phyloP scores from a whole-genome alignment of 352 stramenopile species.

The Thraustochytrium striatum region DNA sequence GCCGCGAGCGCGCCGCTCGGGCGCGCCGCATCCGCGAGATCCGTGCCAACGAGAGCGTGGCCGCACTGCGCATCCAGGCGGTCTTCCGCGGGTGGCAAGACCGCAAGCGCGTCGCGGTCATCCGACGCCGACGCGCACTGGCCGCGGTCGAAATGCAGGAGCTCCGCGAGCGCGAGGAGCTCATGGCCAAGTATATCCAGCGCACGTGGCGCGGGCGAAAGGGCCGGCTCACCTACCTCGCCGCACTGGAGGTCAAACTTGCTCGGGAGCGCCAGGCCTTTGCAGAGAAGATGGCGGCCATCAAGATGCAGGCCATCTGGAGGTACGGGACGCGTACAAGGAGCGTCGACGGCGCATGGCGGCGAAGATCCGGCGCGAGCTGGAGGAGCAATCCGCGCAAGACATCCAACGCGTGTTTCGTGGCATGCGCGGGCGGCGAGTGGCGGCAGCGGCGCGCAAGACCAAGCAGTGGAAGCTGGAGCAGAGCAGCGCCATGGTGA shows the following conservation, averaged over 20 bases:
- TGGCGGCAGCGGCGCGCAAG: neutral
- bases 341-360: neutral
- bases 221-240: conserved; percentile 48
- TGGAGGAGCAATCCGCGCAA: conserved; percentile 5
- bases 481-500: conserved; percentile 60
- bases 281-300: conserved; percentile 47
- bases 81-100: conserved; percentile 53
- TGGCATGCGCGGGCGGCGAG: conserved; percentile 41
- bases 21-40: conserved; percentile 45
- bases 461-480: conserved; percentile 52
- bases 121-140: conserved; percentile 44
- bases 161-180: conserved; percentile 48
- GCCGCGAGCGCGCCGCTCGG: conserved; percentile 26
- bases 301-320: conserved; percentile 27
- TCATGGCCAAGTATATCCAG: conserved; percentile 53
- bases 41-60: conserved; percentile 52
- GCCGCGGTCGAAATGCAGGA: conserved; percentile 40
- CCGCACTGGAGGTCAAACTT: conserved; percentile 22
- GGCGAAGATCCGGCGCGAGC: neutral
- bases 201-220: conserved; percentile 55
- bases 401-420: conserved; percentile 51
- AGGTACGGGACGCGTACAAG: neutral
- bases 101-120: conserved; percentile 41
- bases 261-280: neutral
- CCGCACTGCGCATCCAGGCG: conserved; percentile 54